Percentiles rank a stretch among this genome's conserved stretches.
Conservation (phyloP, 2,329 filamentous ascomycete genomes). For the Camptophora hylomeconis region DNA sequence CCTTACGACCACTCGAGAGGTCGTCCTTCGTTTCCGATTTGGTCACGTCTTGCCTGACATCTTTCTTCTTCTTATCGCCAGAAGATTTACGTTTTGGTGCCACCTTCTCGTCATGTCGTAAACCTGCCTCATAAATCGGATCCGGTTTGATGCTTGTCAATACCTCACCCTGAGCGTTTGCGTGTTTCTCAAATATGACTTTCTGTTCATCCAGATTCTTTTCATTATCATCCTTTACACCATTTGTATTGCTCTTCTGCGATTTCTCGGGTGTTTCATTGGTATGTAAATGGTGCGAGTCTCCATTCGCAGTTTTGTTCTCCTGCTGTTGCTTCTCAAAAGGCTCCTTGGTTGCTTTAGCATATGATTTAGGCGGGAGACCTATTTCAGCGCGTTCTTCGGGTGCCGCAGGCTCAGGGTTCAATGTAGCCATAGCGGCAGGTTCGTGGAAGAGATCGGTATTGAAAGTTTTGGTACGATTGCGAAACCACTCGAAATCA, state of each 20-base stretch:
- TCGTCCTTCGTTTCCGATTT: too few relatives aligned
- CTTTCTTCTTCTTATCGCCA: slow-evolving; percentile 20
- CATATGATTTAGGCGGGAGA: slow-evolving; percentile 28
- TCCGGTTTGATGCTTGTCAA: slow-evolving; percentile 32
- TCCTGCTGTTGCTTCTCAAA: neutral
- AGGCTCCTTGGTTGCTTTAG: slow-evolving; percentile 21
- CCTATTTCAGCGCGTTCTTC: slow-evolving; percentile 21
- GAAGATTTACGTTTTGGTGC: slow-evolving; percentile 10
- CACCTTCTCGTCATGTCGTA: slow-evolving; percentile 21
- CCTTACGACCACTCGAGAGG: slow-evolving; percentile 39
- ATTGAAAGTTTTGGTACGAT: slow-evolving; percentile 8
- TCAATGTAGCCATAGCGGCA: slow-evolving; percentile 10
- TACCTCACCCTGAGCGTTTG: slow-evolving; percentile 31
- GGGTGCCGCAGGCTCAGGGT: slow-evolving; percentile 21
- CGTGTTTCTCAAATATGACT: slow-evolving; percentile 31
- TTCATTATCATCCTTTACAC: slow-evolving; percentile 7
- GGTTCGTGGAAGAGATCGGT: slow-evolving; percentile 9
- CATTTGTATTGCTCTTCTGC: neutral
- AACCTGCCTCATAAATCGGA: slow-evolving; percentile 24
- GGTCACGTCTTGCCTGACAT: slow-evolving; percentile 9
- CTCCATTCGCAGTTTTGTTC: neutral
- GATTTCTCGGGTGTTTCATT: slow-evolving; percentile 4
- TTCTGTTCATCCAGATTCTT: slow-evolving; percentile 15
- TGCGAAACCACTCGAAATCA: slow-evolving; percentile 14
- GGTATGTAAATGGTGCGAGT: slow-evolving; percentile 3